Evolutionary conservation across 2,329 filamentous ascomycete genomes (phyloP).

Genomic region (Claviceps sp.): DNA sequence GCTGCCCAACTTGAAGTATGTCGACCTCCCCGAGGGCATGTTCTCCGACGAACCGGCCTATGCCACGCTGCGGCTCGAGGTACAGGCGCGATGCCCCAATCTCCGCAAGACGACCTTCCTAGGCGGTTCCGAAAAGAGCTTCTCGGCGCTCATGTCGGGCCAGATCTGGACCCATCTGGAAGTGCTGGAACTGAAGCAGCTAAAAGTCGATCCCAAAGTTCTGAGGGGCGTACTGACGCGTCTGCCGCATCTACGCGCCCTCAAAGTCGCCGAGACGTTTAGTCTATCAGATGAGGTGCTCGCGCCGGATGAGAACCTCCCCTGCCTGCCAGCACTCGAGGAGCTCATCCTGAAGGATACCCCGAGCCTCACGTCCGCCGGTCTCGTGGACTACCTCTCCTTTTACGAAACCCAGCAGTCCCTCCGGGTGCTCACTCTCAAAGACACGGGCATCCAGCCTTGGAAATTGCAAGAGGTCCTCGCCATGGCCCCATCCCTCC

Average conservation of each 20-base stretch:
- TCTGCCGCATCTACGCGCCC: slow-evolving; percentile 53
- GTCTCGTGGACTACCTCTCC: slow-evolving; percentile 55
- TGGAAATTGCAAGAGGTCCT: slow-evolving; percentile 48
- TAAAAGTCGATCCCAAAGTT: slow-evolving; percentile 56
- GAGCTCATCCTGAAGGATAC: slow-evolving; percentile 60
- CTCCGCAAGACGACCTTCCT: slow-evolving; percentile 83
- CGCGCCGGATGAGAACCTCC: slow-evolving; percentile 47
- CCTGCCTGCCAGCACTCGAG: slow-evolving; percentile 60
- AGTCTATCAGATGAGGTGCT: slow-evolving; percentile 71
- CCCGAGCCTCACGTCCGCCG: slow-evolving; percentile 57
- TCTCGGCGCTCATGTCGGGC: slow-evolving; percentile 54
- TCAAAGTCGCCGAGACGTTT: slow-evolving; percentile 58
- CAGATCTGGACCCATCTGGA: slow-evolving; percentile 58
- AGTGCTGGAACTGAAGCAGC: slow-evolving; percentile 54
- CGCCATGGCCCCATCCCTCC: slow-evolving; percentile 41
- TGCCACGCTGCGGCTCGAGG: slow-evolving; percentile 63
- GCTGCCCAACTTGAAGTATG: slow-evolving; percentile 71
- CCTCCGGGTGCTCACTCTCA: slow-evolving; percentile 56
- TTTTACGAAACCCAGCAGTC: slow-evolving; percentile 42
- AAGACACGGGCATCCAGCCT: slow-evolving; percentile 56
- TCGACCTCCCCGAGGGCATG: slow-evolving; percentile 81
- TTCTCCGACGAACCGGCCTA: slow-evolving; percentile 69
- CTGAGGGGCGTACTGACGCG: slow-evolving; percentile 58
- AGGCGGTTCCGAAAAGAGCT: slow-evolving; percentile 61
- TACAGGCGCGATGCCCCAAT: slow-evolving; percentile 71